A percentile compares a stretch with the other conserved stretches of the same genome.
Evolutionary conservation across 495 filamentous ascomycete species (phyloP).

Genomic region (Penicillium tannophilum): DNA sequence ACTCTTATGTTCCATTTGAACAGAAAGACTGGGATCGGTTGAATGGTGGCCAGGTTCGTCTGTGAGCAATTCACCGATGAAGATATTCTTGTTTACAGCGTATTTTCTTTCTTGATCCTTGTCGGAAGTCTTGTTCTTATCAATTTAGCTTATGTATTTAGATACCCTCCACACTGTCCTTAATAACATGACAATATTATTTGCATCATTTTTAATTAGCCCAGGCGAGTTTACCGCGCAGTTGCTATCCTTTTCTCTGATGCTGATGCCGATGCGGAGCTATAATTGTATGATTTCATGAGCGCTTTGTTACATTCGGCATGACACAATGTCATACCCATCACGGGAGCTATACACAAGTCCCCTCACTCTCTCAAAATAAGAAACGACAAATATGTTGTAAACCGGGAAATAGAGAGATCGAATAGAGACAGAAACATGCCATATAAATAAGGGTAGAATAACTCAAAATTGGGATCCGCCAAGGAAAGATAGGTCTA

Average conservation of each 20-base stretch:
- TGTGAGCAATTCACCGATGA: constrained; percentile 42
- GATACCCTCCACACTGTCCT: not conserved
- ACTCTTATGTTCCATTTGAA: constrained; percentile 68
- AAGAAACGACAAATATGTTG: not conserved
- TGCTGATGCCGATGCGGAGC: not conserved
- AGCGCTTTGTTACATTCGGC: too few species aligned
- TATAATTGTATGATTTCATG: not conserved
- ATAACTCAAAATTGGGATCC: not conserved
- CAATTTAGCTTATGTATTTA: not conserved
- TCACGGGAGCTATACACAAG: too few species aligned
- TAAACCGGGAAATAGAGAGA: not conserved
- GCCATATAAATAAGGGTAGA: not conserved
- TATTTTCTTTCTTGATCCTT: not conserved
- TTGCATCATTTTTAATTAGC: not conserved
- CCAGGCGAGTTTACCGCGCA: not conserved
- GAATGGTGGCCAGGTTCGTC: constrained; percentile 66
- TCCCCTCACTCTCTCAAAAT: too few species aligned
- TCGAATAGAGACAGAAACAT: not conserved
- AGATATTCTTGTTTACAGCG: too few species aligned
- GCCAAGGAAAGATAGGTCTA: not conserved
- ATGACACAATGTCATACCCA: too few species aligned
- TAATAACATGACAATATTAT: not conserved
- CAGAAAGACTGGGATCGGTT: constrained; percentile 68
- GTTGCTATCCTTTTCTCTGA: not conserved
- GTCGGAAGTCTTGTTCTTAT: not conserved